phyloP scores from a whole-genome alignment of 345 rosid species.

The Eucalyptus pauciflora region DNA sequence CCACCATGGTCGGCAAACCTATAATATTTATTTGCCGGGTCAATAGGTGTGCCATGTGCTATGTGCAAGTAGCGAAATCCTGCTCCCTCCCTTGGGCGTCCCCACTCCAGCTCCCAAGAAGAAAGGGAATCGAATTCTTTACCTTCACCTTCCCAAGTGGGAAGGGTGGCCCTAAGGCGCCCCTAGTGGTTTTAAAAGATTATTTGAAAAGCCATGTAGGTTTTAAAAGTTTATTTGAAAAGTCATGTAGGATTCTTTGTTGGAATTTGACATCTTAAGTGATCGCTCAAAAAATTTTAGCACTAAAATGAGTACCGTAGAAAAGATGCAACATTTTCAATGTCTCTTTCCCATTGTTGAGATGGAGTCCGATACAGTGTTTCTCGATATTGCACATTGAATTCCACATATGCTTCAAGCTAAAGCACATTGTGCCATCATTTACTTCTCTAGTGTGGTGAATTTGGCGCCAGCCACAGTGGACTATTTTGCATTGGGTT shows the following conservation, averaged over 20 bases:
- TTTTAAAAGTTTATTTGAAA: neutral
- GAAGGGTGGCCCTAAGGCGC: too few relatives aligned
- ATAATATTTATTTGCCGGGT: too few relatives aligned
- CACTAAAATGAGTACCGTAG: accelerated
- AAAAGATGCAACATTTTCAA: neutral
- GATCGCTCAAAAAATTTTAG: accelerated
- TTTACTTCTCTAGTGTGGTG: neutral
- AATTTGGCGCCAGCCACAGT: neutral
- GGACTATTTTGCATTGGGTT: neutral
- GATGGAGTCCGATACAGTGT: neutral
- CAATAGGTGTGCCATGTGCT: too few relatives aligned
- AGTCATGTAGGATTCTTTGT: neutral
- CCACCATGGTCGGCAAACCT: accelerated
- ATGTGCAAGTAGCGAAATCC: too few relatives aligned
- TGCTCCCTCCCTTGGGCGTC: too few relatives aligned
- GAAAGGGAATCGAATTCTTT: too few relatives aligned
- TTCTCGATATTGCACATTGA: neutral
- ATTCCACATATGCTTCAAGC: neutral
- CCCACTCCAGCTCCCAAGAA: too few relatives aligned
- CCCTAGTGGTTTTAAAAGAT: neutral
- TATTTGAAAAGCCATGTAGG: neutral
- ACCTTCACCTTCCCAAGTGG: too few relatives aligned
- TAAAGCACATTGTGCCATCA: neutral
- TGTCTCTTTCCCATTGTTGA: neutral
- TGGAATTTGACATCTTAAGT: neutral